phyloP scores from a whole-genome alignment of 441 rosid genomes.

The Populus hybrid region DNA sequence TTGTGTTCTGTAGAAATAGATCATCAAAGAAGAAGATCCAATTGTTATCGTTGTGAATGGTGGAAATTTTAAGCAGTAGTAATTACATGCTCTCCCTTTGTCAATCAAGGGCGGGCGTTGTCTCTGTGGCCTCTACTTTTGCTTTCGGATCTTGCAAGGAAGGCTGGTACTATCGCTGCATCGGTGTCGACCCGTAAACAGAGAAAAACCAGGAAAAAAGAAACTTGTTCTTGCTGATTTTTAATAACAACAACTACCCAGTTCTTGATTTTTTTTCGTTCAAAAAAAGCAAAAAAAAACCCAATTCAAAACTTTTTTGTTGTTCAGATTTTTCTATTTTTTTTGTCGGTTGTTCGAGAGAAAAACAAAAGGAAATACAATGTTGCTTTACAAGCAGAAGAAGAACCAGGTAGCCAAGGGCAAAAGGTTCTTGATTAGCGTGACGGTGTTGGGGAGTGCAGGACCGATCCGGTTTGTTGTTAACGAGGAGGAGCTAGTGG shows the following conservation, averaged over 20 bases:
- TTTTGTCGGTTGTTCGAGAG: background rate
- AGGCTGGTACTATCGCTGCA: conserved; percentile 99
- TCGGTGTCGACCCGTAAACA: conserved; percentile 85
- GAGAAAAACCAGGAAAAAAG: background rate
- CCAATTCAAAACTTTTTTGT: conserved; percentile 3
- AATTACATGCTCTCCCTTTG: conserved; percentile 80
- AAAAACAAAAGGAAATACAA: conserved; percentile 15
- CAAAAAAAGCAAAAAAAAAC: background rate
- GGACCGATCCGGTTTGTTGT: conserved; percentile 96
- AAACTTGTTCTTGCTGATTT: background rate
- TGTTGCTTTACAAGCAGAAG: conserved; percentile 84
- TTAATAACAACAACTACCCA: background rate
- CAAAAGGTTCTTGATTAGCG: conserved; percentile 65
- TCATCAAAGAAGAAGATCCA: background rate
- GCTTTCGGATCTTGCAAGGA: conserved; percentile 96
- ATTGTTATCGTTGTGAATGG: conserved; percentile 70
- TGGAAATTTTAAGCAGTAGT: conserved; percentile 59
- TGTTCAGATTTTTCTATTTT: conserved; percentile 7
- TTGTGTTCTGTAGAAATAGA: background rate
- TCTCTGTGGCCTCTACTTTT: conserved; percentile 58
- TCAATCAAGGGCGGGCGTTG: conserved; percentile 72
- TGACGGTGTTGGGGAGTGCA: conserved; percentile 87
- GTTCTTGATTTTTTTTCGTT: background rate
- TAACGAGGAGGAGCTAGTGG: conserved; percentile 63
- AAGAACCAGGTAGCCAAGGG: conserved; percentile 64